Conservation (phyloP, 257 asterid genomes). For the Petrea volubilis region DNA sequence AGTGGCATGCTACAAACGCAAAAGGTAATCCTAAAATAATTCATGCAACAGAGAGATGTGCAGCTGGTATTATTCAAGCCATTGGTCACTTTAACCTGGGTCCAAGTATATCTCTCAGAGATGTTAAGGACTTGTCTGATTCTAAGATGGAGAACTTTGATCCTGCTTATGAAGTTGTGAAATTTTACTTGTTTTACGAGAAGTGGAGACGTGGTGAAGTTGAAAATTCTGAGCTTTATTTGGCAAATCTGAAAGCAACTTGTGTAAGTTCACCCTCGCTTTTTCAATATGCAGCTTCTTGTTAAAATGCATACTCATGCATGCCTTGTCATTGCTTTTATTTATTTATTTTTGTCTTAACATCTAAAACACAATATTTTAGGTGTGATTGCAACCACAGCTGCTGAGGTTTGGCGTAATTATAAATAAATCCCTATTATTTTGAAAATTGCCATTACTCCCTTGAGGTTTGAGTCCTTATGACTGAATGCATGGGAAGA, state of each 20-base stretch:
- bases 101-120: conserved; percentile 82
- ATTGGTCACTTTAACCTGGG: conserved; percentile 92
- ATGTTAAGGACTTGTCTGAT: conserved; percentile 59
- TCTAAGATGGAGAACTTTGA: conserved; percentile 67
- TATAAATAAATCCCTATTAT: too few relatives aligned
- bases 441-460: too few relatives aligned
- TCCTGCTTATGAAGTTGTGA: conserved; percentile 89
- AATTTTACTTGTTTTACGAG: conserved; percentile 71
- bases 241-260: conserved; percentile 69
- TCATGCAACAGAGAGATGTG: conserved; percentile 95
- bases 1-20: conserved; percentile 91
- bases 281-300: conserved; percentile 11
- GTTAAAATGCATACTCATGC: background rate
- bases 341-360: background rate
- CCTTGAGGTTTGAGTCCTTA: too few relatives aligned
- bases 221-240: conserved; percentile 62
- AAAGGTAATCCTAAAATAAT: conserved; percentile 78
- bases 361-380: background rate
- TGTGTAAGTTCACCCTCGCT: conserved; percentile 57
- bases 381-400: too few relatives aligned
- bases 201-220: conserved; percentile 95
- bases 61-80: conserved; percentile 94
- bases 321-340: conserved; percentile 3
- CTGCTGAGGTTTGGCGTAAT: too few relatives aligned
- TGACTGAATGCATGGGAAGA: too few relatives aligned